These are phyloP conservation scores for Diaporthe velutina DNA, from an alignment of 2,329 filamentous ascomycete genomes.

Conservation along the genomic window DNA sequence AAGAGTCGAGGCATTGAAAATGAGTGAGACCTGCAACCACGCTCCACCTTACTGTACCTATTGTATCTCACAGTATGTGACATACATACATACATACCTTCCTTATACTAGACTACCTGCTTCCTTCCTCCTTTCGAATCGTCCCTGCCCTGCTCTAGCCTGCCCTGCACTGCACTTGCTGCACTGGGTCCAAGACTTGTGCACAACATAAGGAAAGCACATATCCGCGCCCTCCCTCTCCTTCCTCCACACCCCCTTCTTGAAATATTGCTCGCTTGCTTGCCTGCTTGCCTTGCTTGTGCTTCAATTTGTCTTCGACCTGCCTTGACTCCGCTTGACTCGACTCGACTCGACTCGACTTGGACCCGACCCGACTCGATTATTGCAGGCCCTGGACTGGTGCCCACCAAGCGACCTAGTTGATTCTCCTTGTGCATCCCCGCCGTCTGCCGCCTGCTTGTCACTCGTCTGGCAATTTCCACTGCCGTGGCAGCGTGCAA, in stretches of 20 bases:
- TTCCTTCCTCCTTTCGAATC: not conserved
- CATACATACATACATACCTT: slow-evolving; percentile 9
- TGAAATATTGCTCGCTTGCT: slow-evolving; percentile 26
- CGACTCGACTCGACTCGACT: not conserved
- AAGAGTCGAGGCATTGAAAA: not conserved
- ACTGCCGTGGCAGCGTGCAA: not conserved
- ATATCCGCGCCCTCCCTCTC: slow-evolving; percentile 9
- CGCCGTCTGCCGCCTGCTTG: not conserved
- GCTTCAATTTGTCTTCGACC: not conserved
- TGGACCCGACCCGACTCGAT: not conserved
- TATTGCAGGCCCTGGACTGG: slow-evolving; percentile 1
- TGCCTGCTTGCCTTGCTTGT: not conserved
- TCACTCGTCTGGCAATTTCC: not conserved
- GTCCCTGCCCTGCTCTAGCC: not conserved
- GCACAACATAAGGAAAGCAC: slow-evolving; percentile 28
- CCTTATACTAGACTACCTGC: not conserved
- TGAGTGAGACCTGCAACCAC: slow-evolving; percentile 20
- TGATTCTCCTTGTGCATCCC: not conserved
- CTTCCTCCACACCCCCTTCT: slow-evolving; percentile 5
- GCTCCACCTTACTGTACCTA: slow-evolving; percentile 17
- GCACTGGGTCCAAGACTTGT: slow-evolving; percentile 8
- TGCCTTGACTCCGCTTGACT: not conserved
- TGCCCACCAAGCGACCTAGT: not conserved
- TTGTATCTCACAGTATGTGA: not conserved
- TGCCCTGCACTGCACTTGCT: not conserved